These are phyloP conservation scores for Leptodermis oblonga DNA, from an alignment of 257 asterid species.

Conservation along the genomic window DNA sequence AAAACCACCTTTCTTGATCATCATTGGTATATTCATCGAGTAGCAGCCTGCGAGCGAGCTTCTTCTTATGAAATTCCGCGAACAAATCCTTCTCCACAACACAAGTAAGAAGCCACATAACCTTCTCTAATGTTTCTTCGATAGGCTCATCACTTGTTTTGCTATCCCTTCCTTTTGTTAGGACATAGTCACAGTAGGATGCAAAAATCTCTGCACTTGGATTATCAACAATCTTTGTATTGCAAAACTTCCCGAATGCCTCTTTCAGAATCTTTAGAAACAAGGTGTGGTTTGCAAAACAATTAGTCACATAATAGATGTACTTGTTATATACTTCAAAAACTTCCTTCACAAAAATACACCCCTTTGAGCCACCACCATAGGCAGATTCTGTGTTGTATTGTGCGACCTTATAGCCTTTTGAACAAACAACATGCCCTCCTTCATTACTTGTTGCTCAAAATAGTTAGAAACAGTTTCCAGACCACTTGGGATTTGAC, in stretches of 20 bases:
- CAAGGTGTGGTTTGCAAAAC: slow-evolving; percentile 35
- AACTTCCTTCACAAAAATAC: slow-evolving; percentile 42
- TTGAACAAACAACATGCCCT: slow-evolving; percentile 48
- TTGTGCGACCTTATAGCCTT: slow-evolving; percentile 43
- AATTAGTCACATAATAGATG: slow-evolving; percentile 34
- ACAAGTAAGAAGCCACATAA: slow-evolving; percentile 40
- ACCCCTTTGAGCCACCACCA: slow-evolving; percentile 35
- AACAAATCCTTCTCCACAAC: slow-evolving; percentile 53
- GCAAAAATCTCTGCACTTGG: slow-evolving; percentile 50
- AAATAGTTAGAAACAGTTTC: slow-evolving; percentile 36
- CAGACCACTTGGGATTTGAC: slow-evolving; percentile 34
- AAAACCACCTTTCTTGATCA: slow-evolving; percentile 46
- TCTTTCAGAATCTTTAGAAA: slow-evolving; percentile 53
- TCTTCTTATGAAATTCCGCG: slow-evolving; percentile 58
- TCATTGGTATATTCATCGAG: slow-evolving; percentile 49
- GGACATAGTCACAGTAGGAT: slow-evolving; percentile 45
- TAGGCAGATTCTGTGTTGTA: slow-evolving; percentile 37
- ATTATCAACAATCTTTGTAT: slow-evolving; percentile 35
- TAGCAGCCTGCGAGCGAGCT: slow-evolving; percentile 51
- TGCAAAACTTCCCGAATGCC: slow-evolving; percentile 54
- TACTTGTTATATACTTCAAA: slow-evolving; percentile 48
- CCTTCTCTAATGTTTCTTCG: slow-evolving; percentile 54
- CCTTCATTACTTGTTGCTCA: slow-evolving; percentile 48
- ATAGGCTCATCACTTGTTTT: slow-evolving; percentile 46
- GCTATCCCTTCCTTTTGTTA: slow-evolving; percentile 41